Percentiles rank a stretch among this genome's conserved stretches.
phyloP scores from a whole-genome alignment of 805 yeast species.

The Metschnikowia hibisci region DNA sequence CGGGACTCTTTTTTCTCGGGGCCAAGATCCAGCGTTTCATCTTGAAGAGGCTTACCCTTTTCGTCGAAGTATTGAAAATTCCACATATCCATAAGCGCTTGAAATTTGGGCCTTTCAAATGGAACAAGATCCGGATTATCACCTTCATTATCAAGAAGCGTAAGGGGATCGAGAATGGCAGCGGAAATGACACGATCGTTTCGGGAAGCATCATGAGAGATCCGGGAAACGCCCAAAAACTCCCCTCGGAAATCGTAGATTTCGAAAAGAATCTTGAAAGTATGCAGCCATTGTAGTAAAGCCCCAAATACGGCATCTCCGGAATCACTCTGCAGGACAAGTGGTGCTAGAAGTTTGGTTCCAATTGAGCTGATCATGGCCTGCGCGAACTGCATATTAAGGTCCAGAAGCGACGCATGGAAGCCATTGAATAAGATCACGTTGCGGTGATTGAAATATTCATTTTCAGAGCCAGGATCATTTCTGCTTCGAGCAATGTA shows the following conservation, averaged over 20 bases:
- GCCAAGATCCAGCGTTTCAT: not conserved
- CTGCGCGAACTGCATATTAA: conserved; percentile 20
- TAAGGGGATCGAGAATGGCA: conserved; percentile 29
- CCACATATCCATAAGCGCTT: conserved; percentile 25
- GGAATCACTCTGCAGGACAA: not conserved
- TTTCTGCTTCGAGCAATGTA: conserved; percentile 20
- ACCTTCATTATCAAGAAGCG: conserved; percentile 31
- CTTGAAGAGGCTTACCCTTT: conserved; percentile 3
- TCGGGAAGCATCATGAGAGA: conserved; percentile 23
- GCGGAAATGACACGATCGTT: conserved; percentile 16
- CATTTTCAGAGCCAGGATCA: conserved; percentile 10
- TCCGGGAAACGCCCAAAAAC: conserved; percentile 23
- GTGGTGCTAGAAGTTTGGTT: conserved; percentile 26
- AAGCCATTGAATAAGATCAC: conserved; percentile 24
- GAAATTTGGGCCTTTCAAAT: conserved; percentile 16
- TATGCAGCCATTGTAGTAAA: conserved; percentile 10
- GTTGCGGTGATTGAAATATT: conserved; percentile 22
- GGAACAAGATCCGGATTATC: conserved; percentile 17
- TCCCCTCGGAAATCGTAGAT: conserved; percentile 32
- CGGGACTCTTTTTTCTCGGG: not conserved
- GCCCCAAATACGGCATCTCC: not conserved
- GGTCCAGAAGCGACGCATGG: conserved; percentile 12
- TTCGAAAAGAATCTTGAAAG: conserved; percentile 36
- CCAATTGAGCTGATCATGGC: conserved; percentile 23
- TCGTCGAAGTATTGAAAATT: conserved; percentile 23